phyloP scores from a whole-genome alignment of 805 yeast genomes.

The Metschnikowia orientalis region DNA sequence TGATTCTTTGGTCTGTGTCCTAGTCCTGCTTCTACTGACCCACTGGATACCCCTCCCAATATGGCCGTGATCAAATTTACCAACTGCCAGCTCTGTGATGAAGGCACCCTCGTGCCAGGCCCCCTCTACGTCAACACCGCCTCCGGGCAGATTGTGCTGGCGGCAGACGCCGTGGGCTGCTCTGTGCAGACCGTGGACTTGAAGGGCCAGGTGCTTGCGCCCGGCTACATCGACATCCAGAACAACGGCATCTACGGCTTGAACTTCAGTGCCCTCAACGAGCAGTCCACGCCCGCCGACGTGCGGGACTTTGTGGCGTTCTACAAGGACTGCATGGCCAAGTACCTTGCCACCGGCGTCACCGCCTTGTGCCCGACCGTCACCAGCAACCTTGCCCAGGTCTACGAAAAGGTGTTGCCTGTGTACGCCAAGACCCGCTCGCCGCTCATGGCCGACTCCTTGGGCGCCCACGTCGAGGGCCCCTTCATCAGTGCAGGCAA shows the following conservation, averaged over 20 bases:
- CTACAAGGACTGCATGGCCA: constrained; percentile 43
- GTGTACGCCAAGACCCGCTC: constrained; percentile 33
- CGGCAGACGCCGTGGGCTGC: constrained; percentile 5
- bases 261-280: constrained; percentile 42
- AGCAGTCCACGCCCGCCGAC: constrained; percentile 28
- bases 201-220: constrained; percentile 45
- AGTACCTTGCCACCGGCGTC: constrained; percentile 48
- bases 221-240: constrained; percentile 56
- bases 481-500: constrained; percentile 49
- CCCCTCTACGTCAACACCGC: constrained; percentile 43
- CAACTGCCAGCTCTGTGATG: constrained; percentile 41
- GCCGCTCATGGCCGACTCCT: constrained; percentile 35
- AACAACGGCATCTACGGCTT: constrained; percentile 56
- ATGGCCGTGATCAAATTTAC: constrained; percentile 29
- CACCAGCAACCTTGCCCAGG: constrained; percentile 47
- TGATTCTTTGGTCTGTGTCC: no score
- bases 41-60: no score
- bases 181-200: constrained; percentile 39
- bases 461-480: constrained; percentile 61
- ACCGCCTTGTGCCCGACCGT: constrained; percentile 56
- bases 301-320: constrained; percentile 28
- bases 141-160: constrained; percentile 38
- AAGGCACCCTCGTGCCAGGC: constrained; percentile 30
- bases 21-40: no score
- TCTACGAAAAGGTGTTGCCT: constrained; percentile 46